Evolutionary conservation across 768 basidiomycete species (phyloP).

Genomic region (Mycena venus): DNA sequence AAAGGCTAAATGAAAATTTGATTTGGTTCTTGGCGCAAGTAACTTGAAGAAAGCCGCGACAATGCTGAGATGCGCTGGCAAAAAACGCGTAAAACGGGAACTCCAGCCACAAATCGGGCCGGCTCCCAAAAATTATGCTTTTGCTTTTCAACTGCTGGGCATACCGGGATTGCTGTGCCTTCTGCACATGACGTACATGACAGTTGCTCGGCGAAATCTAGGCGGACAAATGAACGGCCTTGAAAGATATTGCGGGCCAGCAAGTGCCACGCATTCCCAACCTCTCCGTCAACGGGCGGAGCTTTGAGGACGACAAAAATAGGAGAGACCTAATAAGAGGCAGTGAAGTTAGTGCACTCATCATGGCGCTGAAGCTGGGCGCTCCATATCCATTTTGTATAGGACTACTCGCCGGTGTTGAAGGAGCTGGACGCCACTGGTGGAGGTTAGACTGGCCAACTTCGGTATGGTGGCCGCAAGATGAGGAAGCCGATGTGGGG

Average conservation of each 20-base stretch:
- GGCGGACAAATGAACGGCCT: background rate
- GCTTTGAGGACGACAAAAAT: background rate
- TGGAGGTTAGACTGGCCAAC: constrained; percentile 6
- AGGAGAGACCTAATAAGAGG: constrained; percentile 4
- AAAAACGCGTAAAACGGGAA: background rate
- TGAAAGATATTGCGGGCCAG: background rate
- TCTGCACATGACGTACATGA: background rate
- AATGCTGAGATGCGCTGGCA: background rate
- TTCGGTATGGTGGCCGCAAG: background rate
- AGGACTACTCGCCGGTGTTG: background rate
- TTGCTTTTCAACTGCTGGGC: background rate
- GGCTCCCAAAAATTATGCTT: background rate
- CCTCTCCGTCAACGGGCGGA: constrained; percentile 11
- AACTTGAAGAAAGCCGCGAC: no score
- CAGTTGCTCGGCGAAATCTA: background rate
- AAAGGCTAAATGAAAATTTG: background rate
- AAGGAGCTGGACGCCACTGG: constrained; percentile 12
- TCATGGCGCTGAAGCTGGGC: background rate
- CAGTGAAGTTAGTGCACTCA: background rate
- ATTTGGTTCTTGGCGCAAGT: background rate
- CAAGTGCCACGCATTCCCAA: background rate
- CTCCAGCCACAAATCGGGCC: background rate
- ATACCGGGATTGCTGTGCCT: background rate
- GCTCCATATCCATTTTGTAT: constrained; percentile 8
- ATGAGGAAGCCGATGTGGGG: constrained; percentile 8